Base-by-base conservation (phyloP, 352 stramenopile genomes). In the Halophytophthora batemanensis region DNA sequence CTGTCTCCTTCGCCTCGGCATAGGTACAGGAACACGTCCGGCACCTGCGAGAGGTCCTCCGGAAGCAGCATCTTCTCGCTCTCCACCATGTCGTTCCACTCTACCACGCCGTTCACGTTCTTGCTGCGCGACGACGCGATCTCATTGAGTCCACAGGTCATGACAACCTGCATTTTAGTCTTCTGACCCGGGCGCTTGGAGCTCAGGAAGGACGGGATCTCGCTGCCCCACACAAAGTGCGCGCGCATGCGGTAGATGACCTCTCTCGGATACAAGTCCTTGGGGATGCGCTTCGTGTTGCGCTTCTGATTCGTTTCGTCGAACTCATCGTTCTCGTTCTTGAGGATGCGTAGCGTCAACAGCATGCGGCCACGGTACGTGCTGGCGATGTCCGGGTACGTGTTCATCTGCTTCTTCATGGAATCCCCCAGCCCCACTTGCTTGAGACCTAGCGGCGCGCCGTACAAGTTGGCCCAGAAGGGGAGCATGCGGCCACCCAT, bases 21-120 rank as follows among this genome's bases (percentile, higher is more conserved):
- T 25, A 96, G 50, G 47, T 96, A 93, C 50, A 96, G 57, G 51
- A 96, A 96, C 41, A 96, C 74, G 38, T 96, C 86, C 2, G 87
- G 87, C 10, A 97, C 80, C 56, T 95, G 81, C 0, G 63, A 67
- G 8, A 90, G 39, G 18, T 90, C 74, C 51, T 88, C 74, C 3
- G 77, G 74, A 1, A 94, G 57, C 19, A 87, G 44, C 61, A 92
- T 85, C 37, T 82, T 86, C 35, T 92, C 81, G 25, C 70, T 88
- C 51, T 95, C 72, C 34, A 74, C 64, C 60, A 89, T 76, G 18
- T 79, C 69, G 51, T 95, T 95, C 82, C 83, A 95, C 45, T 93
- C 82, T 6, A 91, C 79, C 5, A 82, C 74, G 31, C 83, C 83
- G 28, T 93, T 93, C 46, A 84, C 53, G 50, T 94, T 93, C 28